Base-by-base conservation (phyloP, 768 basidiomycete genomes). In the Leccinum subgranulosum region DNA sequence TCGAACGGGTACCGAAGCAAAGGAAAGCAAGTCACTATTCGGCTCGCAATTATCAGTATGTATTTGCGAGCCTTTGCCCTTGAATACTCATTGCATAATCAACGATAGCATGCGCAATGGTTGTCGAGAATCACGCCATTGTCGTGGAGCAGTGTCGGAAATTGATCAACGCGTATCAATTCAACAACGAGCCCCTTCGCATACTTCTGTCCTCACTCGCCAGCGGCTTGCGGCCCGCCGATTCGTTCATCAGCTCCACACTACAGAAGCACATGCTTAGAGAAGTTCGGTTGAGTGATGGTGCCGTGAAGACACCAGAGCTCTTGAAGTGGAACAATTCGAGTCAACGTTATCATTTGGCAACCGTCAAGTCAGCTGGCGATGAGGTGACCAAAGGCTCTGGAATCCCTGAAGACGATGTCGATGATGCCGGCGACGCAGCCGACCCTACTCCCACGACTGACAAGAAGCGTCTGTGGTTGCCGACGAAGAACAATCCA, bases 251-350 rank as follows among this genome's bases (percentile, higher is more conserved):
- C 61, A 83, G 83, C 1, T 82, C 85, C 0, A 87, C 87, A 0
- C 75, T 96, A 10, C 92, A 93, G 61, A 96, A 96, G 66, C 89
- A 90, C 64, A 71, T 94, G 27, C 82, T 90, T 34, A 80, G 95
- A 12, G 93, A 96, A 70, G 76, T 94, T 71, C 83, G 84, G 59
- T 70, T 90, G 8, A 81, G 77, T 17, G 88, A 93, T 64, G 73
- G 80, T 0, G 86, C 87, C 0, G 82, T 85, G 19, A 82, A 83
- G 55, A 84, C 82, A 28, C 84, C 82, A 2, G 86, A 86, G 29
- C 61, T 74, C 11, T 60, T 89, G 28, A 81, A 79, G 51, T 92
- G 85, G 85, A 88, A 87, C 61, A 69, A 72, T 1, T 57, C 78
- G 2, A 81, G 78, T 49, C 83, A 84, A 55, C 81, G 88, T 14